Conservation (phyloP, 2,329 filamentous ascomycete species). For the Emmonsiellopsis sp. region DNA sequence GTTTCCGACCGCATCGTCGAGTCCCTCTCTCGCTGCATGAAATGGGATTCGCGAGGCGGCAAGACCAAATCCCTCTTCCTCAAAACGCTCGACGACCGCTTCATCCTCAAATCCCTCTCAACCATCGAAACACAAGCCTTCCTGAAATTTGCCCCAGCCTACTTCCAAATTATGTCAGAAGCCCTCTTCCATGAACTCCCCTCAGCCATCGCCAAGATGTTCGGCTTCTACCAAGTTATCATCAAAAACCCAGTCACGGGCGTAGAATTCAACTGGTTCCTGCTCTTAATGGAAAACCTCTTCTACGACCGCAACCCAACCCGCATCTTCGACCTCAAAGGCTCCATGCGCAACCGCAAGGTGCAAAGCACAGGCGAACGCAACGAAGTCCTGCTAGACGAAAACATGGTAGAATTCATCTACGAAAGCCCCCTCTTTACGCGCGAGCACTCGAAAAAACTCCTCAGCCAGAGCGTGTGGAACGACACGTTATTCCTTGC, state of each 20-base stretch:
- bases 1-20: slow-evolving; percentile 91
- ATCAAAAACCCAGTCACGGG: slow-evolving; percentile 92
- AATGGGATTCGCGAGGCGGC: slow-evolving; percentile 96
- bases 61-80: slow-evolving; percentile 97
- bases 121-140: slow-evolving; percentile 90
- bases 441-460: slow-evolving; percentile 89
- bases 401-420: slow-evolving; percentile 99
- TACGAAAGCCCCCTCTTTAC: slow-evolving; percentile 95
- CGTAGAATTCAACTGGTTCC: slow-evolving; percentile 86
- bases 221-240: slow-evolving; percentile 93
- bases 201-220: slow-evolving; percentile 97
- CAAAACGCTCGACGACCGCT: slow-evolving; percentile 89
- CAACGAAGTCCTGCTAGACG: slow-evolving; percentile 91
- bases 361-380: slow-evolving; percentile 92
- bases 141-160: slow-evolving; percentile 88
- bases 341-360: slow-evolving; percentile 96
- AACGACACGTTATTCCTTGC: slow-evolving; percentile 95
- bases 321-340: slow-evolving; percentile 90
- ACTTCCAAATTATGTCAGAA: slow-evolving; percentile 95
- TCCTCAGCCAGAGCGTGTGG: slow-evolving; percentile 85
- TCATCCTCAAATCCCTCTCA: slow-evolving; percentile 86
- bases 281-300: slow-evolving; percentile 93
- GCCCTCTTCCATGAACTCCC: slow-evolving; percentile 91
- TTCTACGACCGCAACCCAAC: slow-evolving; percentile 92
- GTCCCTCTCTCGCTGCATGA: slow-evolving; percentile 85